Evolutionary conservation across 305 asterid species (phyloP), one percentile per base, ranked within the genome.

Genomic region (Rubia tinctorum): DNA sequence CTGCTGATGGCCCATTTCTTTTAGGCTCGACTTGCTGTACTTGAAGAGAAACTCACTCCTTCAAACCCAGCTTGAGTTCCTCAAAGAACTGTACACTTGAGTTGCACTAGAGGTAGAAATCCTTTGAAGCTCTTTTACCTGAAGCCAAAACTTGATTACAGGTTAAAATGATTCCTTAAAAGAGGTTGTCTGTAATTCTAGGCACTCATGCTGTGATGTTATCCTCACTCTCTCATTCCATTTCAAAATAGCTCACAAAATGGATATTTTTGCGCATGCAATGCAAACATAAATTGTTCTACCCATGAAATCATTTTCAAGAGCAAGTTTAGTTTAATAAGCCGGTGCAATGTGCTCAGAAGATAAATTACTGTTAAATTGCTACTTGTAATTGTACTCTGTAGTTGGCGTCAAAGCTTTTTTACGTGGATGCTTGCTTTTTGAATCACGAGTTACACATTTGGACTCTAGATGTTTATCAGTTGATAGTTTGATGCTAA

Each of bases 1-100:
- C 34, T 30, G 3, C 25, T 34, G 17, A 40, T 37, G 47, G 51
- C 18, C 39, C 63, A 51, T 42, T 9, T 51, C 58, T 71, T 84
- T 77, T 86, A 92, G 96, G 91, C 85, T 83, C 88, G 88, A 82
- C 76, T 84, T 39, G 82, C 88, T 20, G 82, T 78, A 87, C 93
- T 90, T 73, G 83, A 75, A 71, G 96, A 87, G 85, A 87, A 82
- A 82, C 75, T 82, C 68, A 73, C 86, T 59, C 82, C 74, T 53
- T 72, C 88, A 51, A 80, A 83, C 44, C 71, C 60, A 61, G 75
- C 71, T 56, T 88, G 81, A 86, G 34, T 63, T 66, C 47, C 68
- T 58, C 56, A 63, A 4, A 9, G 34, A 10, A 30, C 45, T 4
- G 43, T 67, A 11, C 30, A 20, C 71, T 18, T 17, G 7, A 13